Evolutionary conservation across 1,139 yeast species (phyloP).

Genomic region (Magnusiomyces fungicola): DNA sequence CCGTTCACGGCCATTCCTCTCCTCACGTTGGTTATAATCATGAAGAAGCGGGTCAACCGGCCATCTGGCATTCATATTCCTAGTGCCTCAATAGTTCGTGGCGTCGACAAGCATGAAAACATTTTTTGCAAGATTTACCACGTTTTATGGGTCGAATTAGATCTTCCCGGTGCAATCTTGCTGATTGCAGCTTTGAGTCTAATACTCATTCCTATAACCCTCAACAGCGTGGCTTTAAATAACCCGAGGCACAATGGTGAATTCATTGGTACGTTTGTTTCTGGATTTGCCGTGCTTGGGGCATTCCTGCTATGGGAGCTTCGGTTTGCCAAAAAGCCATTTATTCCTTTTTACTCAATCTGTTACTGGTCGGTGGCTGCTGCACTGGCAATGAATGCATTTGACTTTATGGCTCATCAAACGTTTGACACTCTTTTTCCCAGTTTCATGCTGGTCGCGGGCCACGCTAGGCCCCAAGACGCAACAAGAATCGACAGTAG

Average conservation of each 20-base stretch:
- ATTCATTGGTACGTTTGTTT: constrained; percentile 13
- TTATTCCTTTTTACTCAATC: constrained; percentile 14
- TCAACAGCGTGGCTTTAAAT: constrained; percentile 11
- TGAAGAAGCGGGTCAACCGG: constrained; percentile 15
- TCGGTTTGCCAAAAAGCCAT: constrained; percentile 13
- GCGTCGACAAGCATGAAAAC: constrained; percentile 6
- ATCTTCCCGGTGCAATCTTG: constrained; percentile 17
- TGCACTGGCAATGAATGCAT: constrained; percentile 10
- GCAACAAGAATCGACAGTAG: constrained; percentile 14
- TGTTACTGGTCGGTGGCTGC: constrained; percentile 12
- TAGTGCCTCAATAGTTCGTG: constrained; percentile 8
- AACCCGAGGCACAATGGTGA: constrained; percentile 13
- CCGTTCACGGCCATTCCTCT: constrained; percentile 57
- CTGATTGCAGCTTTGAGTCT: constrained; percentile 18
- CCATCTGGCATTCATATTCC: constrained; percentile 3
- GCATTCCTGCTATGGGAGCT: constrained; percentile 14
- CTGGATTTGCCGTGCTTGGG: constrained; percentile 8
- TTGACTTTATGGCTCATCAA: constrained; percentile 13
- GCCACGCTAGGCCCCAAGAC: constrained; percentile 9
- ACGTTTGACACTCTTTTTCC: constrained; percentile 12
- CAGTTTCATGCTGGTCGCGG: constrained; percentile 15
- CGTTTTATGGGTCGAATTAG: constrained; percentile 16
- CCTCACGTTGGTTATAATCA: constrained; percentile 15
- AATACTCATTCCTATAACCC: constrained; percentile 19
- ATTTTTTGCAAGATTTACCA: constrained; percentile 11